These are phyloP conservation scores for Mycosarcoma mackinlayi DNA, from an alignment of 1,284 basidiomycete genomes.

Conservation along the genomic window DNA sequence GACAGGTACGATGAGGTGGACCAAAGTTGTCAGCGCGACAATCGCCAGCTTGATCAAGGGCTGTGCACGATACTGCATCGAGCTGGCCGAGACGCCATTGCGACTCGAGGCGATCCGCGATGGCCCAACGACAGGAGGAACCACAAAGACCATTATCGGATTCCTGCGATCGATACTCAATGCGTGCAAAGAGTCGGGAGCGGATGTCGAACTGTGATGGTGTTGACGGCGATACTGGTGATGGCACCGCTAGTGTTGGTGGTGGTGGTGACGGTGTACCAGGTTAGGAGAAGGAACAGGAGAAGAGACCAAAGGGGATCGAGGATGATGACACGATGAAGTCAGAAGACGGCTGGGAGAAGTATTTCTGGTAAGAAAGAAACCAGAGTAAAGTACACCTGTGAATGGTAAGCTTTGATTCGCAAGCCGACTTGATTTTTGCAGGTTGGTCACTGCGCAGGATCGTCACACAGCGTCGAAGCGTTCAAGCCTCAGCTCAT, in stretches of 20 bases:
- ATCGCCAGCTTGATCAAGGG: constrained; percentile 45
- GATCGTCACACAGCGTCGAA: background rate
- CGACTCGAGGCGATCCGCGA: constrained; percentile 5
- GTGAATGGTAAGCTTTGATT: no score
- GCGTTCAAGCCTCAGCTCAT: no score
- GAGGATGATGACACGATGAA: no score
- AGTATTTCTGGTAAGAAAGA: no score
- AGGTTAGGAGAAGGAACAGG: no score
- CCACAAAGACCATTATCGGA: constrained; percentile 13
- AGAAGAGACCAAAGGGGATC: no score
- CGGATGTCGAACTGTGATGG: no score
- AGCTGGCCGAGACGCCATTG: constrained; percentile 5
- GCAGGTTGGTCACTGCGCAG: background rate
- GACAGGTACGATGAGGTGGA: constrained; percentile 44
- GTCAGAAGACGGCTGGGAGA: no score
- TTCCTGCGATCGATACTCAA: background rate
- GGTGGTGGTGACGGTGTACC: no score
- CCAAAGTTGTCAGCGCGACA: constrained; percentile 37
- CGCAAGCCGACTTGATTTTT: background rate
- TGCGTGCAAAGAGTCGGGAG: background rate
- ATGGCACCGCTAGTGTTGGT: no score
- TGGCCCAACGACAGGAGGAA: constrained; percentile 1
- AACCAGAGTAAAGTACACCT: no score
- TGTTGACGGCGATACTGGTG: no score
- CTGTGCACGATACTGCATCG: constrained; percentile 35